Conservation (phyloP, 371 early-diverging fungal genomes). For the Syncephalastrum sp. region DNA sequence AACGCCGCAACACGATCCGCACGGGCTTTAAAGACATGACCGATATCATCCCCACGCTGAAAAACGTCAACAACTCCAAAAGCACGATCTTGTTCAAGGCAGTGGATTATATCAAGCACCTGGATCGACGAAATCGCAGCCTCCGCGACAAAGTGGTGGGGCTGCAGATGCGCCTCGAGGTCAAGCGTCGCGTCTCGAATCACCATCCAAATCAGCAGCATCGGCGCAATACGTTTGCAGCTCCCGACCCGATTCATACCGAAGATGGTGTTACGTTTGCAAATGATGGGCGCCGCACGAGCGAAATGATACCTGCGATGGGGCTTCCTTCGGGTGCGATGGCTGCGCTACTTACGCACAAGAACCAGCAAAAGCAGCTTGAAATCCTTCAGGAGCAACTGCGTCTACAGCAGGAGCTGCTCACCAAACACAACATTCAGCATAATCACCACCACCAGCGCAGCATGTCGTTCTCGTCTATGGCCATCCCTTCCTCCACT, state of each 20-base stretch:
- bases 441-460: constrained; percentile 2
- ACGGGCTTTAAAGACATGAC: constrained; percentile 81
- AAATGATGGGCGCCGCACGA: background rate
- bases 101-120: constrained; percentile 45
- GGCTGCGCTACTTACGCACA: constrained; percentile 44
- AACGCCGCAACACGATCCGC: constrained; percentile 85
- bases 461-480: background rate
- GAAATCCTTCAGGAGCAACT: constrained; percentile 38
- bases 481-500: constrained; percentile 11
- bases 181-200: constrained; percentile 14
- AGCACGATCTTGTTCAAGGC: constrained; percentile 56
- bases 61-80: constrained; percentile 55
- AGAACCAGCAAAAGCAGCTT: constrained; percentile 43
- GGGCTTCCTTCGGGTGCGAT: constrained; percentile 21
- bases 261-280: no score
- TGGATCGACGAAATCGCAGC: constrained; percentile 48
- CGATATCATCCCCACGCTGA: constrained; percentile 72
- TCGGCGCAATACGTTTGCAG: constrained; percentile 10
- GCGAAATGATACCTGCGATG: background rate
- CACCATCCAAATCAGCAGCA: constrained; percentile 7
- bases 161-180: constrained; percentile 53
- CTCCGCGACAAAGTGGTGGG: constrained; percentile 53
- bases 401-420: constrained; percentile 30
- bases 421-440: constrained; percentile 17
- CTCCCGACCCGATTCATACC: background rate